Conservation (phyloP, 768 basidiomycete species). For the Russula abietina region DNA sequence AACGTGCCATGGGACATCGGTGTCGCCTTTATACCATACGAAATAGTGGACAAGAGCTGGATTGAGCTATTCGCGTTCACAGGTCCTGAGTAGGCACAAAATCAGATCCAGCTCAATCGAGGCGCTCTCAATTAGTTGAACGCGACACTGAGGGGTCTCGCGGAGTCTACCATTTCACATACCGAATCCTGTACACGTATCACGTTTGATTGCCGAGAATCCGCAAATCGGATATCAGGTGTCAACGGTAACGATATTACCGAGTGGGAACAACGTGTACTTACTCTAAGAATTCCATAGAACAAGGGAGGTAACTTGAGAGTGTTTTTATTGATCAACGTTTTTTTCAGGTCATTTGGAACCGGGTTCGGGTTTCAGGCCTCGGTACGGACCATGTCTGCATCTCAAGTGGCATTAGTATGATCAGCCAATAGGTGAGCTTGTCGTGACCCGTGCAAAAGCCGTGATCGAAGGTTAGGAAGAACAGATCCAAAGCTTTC, state of each 20-base stretch:
- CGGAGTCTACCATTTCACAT: slow-evolving; percentile 29
- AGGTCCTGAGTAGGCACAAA: slow-evolving; percentile 25
- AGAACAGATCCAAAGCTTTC: not conserved
- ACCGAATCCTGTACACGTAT: slow-evolving; percentile 38
- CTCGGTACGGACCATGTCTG: not conserved
- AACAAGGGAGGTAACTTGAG: not conserved
- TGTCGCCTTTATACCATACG: slow-evolving; percentile 44
- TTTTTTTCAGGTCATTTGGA: not conserved
- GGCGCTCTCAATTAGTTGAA: slow-evolving; percentile 68
- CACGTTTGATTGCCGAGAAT: slow-evolving; percentile 38
- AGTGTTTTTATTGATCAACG: not conserved
- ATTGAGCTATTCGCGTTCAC: slow-evolving; percentile 44
- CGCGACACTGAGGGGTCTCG: slow-evolving; percentile 40
- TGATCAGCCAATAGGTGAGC: not conserved
- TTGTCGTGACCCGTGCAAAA: not conserved
- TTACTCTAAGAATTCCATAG: slow-evolving; percentile 15
- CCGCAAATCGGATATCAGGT: slow-evolving; percentile 52
- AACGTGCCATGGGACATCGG: slow-evolving; percentile 49
- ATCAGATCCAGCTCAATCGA: slow-evolving; percentile 44
- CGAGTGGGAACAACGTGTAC: slow-evolving; percentile 17
- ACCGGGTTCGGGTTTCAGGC: no score
- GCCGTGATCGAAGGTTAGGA: not conserved
- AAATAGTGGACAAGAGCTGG: slow-evolving; percentile 78
- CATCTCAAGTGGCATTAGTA: not conserved
- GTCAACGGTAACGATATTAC: slow-evolving; percentile 44